phyloP scores from a whole-genome alignment of 2,329 filamentous ascomycete species.

The Zymoseptoria passerinii region DNA sequence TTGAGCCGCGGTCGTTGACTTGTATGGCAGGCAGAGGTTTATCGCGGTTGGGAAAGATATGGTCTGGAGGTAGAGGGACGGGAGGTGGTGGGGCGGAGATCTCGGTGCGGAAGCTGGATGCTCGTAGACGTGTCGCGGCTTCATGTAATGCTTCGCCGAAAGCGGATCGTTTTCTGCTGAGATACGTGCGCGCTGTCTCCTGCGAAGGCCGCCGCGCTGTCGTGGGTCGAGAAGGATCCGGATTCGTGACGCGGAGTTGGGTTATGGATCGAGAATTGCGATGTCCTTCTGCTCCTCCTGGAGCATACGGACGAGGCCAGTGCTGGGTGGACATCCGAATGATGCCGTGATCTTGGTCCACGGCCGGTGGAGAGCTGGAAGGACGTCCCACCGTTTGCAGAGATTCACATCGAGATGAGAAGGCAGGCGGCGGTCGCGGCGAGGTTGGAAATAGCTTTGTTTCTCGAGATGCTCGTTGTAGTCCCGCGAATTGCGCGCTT shows the following conservation, averaged over 20 bases:
- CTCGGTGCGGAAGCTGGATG: slow-evolving; percentile 9
- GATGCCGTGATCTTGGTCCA: slow-evolving; percentile 28
- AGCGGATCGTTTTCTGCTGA: slow-evolving; percentile 19
- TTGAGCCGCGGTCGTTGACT: not conserved
- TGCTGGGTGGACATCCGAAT: slow-evolving; percentile 28
- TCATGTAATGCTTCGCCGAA: slow-evolving; percentile 9
- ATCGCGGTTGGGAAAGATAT: slow-evolving; percentile 2
- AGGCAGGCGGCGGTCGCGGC: not conserved
- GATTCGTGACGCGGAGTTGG: slow-evolving; percentile 28
- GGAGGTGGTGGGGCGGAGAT: not conserved
- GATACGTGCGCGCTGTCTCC: slow-evolving; percentile 13
- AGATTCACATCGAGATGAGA: not conserved
- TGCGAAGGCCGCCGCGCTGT: slow-evolving; percentile 14
- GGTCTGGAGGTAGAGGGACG: slow-evolving; percentile 5
- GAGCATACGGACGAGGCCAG: slow-evolving; percentile 28
- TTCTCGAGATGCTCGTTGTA: slow-evolving; percentile 1
- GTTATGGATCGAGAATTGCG: slow-evolving; percentile 23
- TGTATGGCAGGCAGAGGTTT: slow-evolving; percentile 3
- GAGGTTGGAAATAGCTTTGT: not conserved
- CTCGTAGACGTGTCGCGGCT: slow-evolving; percentile 10
- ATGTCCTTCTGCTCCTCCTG: slow-evolving; percentile 25
- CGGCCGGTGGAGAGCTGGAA: not conserved
- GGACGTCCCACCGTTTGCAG: not conserved
- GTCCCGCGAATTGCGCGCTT: not conserved
- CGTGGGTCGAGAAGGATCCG: slow-evolving; percentile 21